Base-by-base conservation (phyloP, 306 rosid genomes). In the Corylus avellana region DNA sequence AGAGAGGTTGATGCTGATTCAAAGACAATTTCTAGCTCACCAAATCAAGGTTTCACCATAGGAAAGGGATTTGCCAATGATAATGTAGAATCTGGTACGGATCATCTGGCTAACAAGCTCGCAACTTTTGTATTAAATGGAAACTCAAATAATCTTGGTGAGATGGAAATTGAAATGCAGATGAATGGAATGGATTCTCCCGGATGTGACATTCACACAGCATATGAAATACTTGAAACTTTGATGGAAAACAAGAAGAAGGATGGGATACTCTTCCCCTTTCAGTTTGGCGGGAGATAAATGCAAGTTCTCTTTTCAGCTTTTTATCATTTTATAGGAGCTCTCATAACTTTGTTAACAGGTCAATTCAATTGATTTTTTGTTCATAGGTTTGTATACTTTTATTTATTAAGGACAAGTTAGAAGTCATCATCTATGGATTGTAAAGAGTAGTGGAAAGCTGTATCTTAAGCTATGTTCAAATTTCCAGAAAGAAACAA, bases 211-310 rank as follows among this genome's bases (percentile, higher is more conserved):
- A 46, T 44, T 50, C 97, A 95, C 59, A 80, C 94, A 0, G 93
- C 91, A 42, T 47, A 72, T 76, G 96, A 95, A 83, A 91, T 90
- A 81, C 83, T 93, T 83, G 82, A 88, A 75, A 79, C 68, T 25
- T 92, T 97, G 98, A 90, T 91, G 80, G 93, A 91, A 81, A 87
- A 79, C 69, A 85, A 97, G 85, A 79, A 76, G 80, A 74, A 77
- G 53, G 91, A 83, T 73, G 88, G 73, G 59, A 80, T 82, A 49
- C 74, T 78, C 75, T 73, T 85, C 62, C 82, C 83, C 63, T 59
- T 85, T 69, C 79, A 85, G 79, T 79, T 74, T 49, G 84, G 83
- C 57, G 48, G 66, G 73, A 81, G 49, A 74, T 77, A 29, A 79
- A 39, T 29, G 64, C 53, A 56, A 59, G 9, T 44, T 73, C 44